These are phyloP conservation scores for Candida insectalens DNA, from an alignment of 805 yeast species.

Conservation along the genomic window DNA sequence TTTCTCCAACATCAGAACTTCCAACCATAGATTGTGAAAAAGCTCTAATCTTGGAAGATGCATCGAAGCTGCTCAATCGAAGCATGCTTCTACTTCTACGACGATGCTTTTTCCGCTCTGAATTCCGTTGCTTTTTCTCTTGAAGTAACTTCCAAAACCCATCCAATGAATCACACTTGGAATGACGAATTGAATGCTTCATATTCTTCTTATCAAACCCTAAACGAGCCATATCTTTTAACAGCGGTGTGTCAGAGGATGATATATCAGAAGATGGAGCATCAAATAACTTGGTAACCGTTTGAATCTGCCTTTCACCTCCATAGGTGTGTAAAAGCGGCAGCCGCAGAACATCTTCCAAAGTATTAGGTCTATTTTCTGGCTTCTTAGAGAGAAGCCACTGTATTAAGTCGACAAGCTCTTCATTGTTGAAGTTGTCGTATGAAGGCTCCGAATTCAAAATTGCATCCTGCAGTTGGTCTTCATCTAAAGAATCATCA, in stretches of 20 bases:
- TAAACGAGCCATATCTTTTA: conserved; percentile 47
- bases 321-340: conserved; percentile 38
- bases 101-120: conserved; percentile 19
- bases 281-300: conserved; percentile 26
- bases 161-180: conserved; percentile 60
- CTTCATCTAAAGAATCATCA: conserved; percentile 60
- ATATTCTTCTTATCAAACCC: conserved; percentile 59
- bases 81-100: conserved; percentile 22
- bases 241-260: conserved; percentile 49
- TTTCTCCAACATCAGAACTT: too few relatives aligned
- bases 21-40: too few relatives aligned
- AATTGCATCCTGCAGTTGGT: conserved; percentile 51
- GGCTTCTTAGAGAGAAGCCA: conserved; percentile 61
- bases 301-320: conserved; percentile 32
- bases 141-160: conserved; percentile 67
- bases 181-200: conserved; percentile 44
- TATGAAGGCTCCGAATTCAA: conserved; percentile 56
- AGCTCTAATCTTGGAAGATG: too few relatives aligned
- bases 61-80: conserved; percentile 8
- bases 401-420: conserved; percentile 43
- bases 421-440: conserved; percentile 19
- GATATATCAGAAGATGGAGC: conserved; percentile 22
- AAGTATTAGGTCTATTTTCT: conserved; percentile 42
- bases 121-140: conserved; percentile 37
- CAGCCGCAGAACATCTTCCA: conserved; percentile 39